Evolutionary conservation across 2,329 filamentous ascomycete genomes (phyloP).

Genomic region (Colletotrichum musicola): DNA sequence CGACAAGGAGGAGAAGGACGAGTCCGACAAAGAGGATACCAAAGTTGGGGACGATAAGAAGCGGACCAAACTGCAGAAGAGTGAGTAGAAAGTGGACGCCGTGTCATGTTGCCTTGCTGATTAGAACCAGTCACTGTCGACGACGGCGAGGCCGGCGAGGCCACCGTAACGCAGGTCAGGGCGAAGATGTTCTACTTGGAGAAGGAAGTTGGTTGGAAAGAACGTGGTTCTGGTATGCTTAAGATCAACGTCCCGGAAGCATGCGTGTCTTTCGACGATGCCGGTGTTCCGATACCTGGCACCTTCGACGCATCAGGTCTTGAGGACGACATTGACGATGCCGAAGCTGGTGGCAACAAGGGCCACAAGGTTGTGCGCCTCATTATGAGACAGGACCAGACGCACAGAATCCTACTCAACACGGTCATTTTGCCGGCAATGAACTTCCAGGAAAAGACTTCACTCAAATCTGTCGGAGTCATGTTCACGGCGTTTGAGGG

Average conservation of each 20-base stretch:
- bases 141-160: conserved; percentile 88
- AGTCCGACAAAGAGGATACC: conserved; percentile 66
- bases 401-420: conserved; percentile 88
- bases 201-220: conserved; percentile 83
- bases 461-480: conserved; percentile 77
- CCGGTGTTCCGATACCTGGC: conserved; percentile 61
- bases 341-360: conserved; percentile 40
- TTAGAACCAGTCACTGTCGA: conserved; percentile 72
- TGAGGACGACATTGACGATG: conserved; percentile 55
- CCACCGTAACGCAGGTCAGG: conserved; percentile 79
- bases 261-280: conserved; percentile 68
- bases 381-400: conserved; percentile 92
- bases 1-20: conserved; percentile 63
- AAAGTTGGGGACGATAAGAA: conserved; percentile 71
- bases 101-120: conserved; percentile 43
- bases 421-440: conserved; percentile 83
- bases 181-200: conserved; percentile 89
- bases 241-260: conserved; percentile 82
- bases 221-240: conserved; percentile 85
- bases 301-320: conserved; percentile 68
- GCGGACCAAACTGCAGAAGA: conserved; percentile 75
- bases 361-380: conserved; percentile 72
- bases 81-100: conserved; percentile 60
- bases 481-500: conserved; percentile 74
- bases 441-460: conserved; percentile 82